These are phyloP conservation scores for Colletotrichum sp. DNA, from an alignment of 2,329 filamentous ascomycete species.

Conservation along the genomic window DNA sequence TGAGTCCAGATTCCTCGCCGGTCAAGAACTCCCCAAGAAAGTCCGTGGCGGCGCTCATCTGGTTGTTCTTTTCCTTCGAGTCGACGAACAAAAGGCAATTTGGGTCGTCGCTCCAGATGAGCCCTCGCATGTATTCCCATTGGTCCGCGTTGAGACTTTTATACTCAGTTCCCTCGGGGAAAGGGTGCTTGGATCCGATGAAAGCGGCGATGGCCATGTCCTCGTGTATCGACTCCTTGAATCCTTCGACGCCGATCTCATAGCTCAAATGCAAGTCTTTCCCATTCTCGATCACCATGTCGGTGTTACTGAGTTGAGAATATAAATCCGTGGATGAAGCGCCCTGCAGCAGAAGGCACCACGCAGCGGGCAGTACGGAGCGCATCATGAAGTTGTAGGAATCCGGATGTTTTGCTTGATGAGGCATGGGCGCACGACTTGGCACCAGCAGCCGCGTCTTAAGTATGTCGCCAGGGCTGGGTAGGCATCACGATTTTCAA, in stretches of 20 bases:
- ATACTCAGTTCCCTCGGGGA: background rate
- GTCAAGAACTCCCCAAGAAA: background rate
- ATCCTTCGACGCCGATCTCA: background rate
- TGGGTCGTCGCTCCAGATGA: background rate
- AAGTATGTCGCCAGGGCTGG: background rate
- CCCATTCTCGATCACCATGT: background rate
- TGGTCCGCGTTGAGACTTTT: background rate
- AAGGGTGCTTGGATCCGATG: background rate
- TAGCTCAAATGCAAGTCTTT: background rate
- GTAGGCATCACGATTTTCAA: too few relatives aligned
- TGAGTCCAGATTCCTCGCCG: background rate
- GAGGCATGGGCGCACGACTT: background rate
- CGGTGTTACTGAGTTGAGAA: background rate
- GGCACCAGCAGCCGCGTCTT: background rate
- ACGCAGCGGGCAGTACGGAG: background rate
- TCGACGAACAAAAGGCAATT: background rate
- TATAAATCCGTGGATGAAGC: background rate
- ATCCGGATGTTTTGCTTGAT: background rate
- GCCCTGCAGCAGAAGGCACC: background rate
- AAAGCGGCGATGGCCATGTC: background rate
- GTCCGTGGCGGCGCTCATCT: background rate
- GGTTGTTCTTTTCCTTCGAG: background rate
- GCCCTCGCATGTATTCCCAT: background rate
- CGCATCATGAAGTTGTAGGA: background rate
- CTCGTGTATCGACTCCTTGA: background rate